phyloP scores from a whole-genome alignment of 495 filamentous ascomycete species.

The Hamigera avellanea region DNA sequence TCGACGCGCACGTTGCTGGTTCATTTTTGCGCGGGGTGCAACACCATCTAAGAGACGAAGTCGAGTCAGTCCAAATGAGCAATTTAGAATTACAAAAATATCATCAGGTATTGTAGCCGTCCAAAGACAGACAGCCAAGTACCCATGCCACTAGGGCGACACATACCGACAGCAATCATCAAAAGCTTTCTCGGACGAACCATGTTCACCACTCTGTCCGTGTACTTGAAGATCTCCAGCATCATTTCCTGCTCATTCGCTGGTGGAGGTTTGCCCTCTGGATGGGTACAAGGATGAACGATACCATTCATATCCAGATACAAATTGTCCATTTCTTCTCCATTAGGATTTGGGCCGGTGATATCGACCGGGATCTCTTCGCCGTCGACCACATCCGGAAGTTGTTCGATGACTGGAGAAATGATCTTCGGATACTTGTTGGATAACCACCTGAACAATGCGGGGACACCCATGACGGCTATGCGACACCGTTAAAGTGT shows the following conservation, averaged over 20 bases:
- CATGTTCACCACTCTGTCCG: slow-evolving; percentile 96
- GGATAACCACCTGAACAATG: slow-evolving; percentile 86
- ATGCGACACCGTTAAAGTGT: slow-evolving; percentile 7
- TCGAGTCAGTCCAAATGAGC: slow-evolving; percentile 22
- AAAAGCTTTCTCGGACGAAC: slow-evolving; percentile 88
- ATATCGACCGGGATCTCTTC: slow-evolving; percentile 71
- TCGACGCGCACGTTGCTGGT: slow-evolving; percentile 84
- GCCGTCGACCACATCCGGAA: slow-evolving; percentile 66
- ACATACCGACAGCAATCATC: slow-evolving; percentile 94
- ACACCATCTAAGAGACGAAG: slow-evolving; percentile 58
- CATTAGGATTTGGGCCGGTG: slow-evolving; percentile 85
- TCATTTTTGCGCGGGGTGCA: slow-evolving; percentile 92
- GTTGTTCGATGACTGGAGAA: slow-evolving; percentile 77
- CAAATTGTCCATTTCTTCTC: slow-evolving; percentile 94
- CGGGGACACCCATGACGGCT: slow-evolving; percentile 81
- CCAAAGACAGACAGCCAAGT: neutral
- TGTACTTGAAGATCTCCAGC: slow-evolving; percentile 94
- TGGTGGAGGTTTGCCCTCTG: slow-evolving; percentile 83
- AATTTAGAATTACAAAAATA: slow-evolving; percentile 1
- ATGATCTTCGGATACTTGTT: slow-evolving; percentile 96
- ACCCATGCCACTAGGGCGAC: slow-evolving; percentile 1
- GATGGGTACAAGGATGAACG: slow-evolving; percentile 97
- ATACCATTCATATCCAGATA: slow-evolving; percentile 99
- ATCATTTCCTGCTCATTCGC: slow-evolving; percentile 98
- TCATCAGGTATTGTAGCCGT: neutral